A percentile compares a stretch with the other conserved stretches of the same genome.
Evolutionary conservation across 352 stramenopile genomes (phyloP).

Genomic region (Chrysophaeum taylorii): DNA sequence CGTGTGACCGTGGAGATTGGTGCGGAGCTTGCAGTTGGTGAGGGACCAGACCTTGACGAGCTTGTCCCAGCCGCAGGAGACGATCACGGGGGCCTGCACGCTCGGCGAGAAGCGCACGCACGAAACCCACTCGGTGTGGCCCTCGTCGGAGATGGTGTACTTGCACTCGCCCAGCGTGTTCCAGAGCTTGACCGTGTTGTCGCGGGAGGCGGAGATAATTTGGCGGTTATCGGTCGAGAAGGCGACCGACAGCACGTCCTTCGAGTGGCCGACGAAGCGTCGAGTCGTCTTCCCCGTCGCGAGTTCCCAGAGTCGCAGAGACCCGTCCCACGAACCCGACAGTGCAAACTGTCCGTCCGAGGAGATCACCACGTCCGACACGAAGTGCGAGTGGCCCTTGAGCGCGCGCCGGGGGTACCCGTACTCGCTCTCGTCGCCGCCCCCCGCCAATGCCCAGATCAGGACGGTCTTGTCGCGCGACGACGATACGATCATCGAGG

Average conservation of each 20-base stretch:
- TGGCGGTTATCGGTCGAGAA: conserved; percentile 98
- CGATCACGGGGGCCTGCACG: conserved; percentile 84
- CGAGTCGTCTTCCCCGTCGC: conserved; percentile 95
- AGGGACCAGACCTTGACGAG: conserved; percentile 99
- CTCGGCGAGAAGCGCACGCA: conserved; percentile 97
- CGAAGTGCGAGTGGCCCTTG: conserved; percentile 98
- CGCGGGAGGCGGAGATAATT: conserved; percentile 96
- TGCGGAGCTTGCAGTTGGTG: conserved; percentile 98
- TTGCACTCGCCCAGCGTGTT: conserved; percentile 99
- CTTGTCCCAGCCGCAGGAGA: conserved; percentile 98
- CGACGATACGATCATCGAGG: conserved; percentile 93
- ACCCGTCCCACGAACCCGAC: conserved; percentile 96
- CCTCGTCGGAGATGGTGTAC: conserved; percentile 94
- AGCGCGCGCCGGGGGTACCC: conserved; percentile 90
- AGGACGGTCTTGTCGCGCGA: conserved; percentile 97
- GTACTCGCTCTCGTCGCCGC: conserved; percentile 63
- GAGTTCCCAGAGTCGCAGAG: conserved; percentile 98
- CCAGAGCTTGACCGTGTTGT: conserved; percentile 99
- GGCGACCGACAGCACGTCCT: conserved; percentile 98
- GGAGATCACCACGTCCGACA: conserved; percentile 98
- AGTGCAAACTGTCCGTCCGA: conserved; percentile 97
- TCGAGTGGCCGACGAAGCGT: conserved; percentile 97
- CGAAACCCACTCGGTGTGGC: conserved; percentile 99
- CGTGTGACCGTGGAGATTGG: conserved; percentile 95
- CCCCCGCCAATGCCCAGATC: conserved; percentile 69